A percentile compares a stretch with the other conserved stretches of the same genome.
These are phyloP conservation scores for Simplicillium sp. DNA, from an alignment of 2,329 filamentous ascomycete genomes.

Conservation along the genomic window DNA sequence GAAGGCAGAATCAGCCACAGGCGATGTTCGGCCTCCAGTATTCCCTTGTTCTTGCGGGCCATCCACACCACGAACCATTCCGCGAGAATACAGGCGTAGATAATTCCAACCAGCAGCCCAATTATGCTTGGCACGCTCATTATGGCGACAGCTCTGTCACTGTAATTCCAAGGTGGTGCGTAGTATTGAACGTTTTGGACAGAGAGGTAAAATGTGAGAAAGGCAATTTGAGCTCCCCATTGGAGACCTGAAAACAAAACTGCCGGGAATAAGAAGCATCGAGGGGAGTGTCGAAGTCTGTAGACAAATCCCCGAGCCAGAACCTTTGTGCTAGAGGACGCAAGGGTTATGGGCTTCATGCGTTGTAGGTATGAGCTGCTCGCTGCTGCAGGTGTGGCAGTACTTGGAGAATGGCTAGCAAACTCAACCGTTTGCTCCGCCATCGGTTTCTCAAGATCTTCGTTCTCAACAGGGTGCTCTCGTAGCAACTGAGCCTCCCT, in stretches of 20 bases:
- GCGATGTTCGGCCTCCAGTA: slow-evolving; percentile 46
- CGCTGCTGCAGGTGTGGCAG: not conserved
- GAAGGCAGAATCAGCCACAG: slow-evolving; percentile 41
- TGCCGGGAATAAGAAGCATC: slow-evolving; percentile 48
- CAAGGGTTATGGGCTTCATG: slow-evolving; percentile 45
- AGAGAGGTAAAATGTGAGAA: slow-evolving; percentile 49
- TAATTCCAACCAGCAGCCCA: slow-evolving; percentile 44
- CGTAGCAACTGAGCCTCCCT: not conserved
- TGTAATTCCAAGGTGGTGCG: slow-evolving; percentile 43
- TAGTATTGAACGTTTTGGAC: slow-evolving; percentile 48
- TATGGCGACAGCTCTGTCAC: slow-evolving; percentile 40
- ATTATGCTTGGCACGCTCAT: slow-evolving; percentile 49
- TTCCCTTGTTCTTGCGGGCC: slow-evolving; percentile 40
- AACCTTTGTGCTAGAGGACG: slow-evolving; percentile 17
- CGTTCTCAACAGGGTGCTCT: not conserved
- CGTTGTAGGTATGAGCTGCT: slow-evolving; percentile 35
- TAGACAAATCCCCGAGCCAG: slow-evolving; percentile 42
- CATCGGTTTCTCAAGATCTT: slow-evolving; percentile 9
- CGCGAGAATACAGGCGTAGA: slow-evolving; percentile 47
- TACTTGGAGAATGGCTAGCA: slow-evolving; percentile 2
- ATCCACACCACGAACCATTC: slow-evolving; percentile 47
- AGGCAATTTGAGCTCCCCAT: slow-evolving; percentile 52
- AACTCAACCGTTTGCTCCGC: not conserved
- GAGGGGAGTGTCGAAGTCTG: slow-evolving; percentile 43
- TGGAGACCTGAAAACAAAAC: slow-evolving; percentile 48